Evolutionary conservation across 345 rosid species (phyloP).

Genomic region (Syzygium jambos): DNA sequence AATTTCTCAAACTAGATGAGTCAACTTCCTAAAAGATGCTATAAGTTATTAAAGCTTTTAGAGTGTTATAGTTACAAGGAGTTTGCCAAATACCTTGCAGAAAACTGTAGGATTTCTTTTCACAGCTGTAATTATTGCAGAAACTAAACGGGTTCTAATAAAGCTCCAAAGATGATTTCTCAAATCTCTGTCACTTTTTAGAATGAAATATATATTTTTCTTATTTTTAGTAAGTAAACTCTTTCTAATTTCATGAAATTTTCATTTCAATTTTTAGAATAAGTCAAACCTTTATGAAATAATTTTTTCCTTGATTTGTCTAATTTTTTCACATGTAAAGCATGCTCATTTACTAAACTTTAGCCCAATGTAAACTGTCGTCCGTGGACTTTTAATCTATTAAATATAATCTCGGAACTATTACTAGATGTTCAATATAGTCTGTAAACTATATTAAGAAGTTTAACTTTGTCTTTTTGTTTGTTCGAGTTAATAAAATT

Average conservation of each 20-base stretch:
- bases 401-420: not conserved
- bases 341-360: not conserved
- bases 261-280: not conserved
- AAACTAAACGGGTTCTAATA: not conserved
- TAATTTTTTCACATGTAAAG: not conserved
- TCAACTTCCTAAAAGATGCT: no score
- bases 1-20: no score
- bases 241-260: not conserved
- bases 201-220: not conserved
- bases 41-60: no score
- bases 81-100: not conserved
- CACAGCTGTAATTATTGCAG: not conserved
- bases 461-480: not conserved
- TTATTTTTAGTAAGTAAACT: not conserved
- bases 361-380: not conserved
- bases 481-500: not conserved
- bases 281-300: not conserved
- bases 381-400: not conserved
- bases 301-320: not conserved
- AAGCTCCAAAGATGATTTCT: not conserved
- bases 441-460: not conserved
- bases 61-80: not conserved
- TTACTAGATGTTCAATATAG: not conserved
- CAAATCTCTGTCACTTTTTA: not conserved
- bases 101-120: not conserved